A percentile compares a stretch with the other conserved stretches of the same genome.
phyloP scores from a whole-genome alignment of 257 asterid species.

The Ophiorrhiza pumila region DNA sequence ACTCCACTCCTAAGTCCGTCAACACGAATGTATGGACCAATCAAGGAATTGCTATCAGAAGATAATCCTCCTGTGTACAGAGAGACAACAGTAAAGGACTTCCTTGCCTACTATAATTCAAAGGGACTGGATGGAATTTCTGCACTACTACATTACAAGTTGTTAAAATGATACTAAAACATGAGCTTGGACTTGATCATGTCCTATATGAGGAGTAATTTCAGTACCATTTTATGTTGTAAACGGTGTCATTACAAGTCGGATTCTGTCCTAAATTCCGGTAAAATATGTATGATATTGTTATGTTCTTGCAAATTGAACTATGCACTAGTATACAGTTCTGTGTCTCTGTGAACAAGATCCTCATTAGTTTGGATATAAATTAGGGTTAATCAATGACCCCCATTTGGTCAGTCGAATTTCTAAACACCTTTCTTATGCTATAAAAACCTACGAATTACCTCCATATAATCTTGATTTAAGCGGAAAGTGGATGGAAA shows the following conservation, averaged over 20 bases:
- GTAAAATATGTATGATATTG: not conserved
- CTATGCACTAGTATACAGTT: too few species aligned
- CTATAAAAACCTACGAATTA: too few species aligned
- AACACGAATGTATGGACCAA: slow-evolving; percentile 37
- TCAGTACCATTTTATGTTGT: too few species aligned
- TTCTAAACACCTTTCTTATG: too few species aligned
- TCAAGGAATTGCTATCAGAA: slow-evolving; percentile 44
- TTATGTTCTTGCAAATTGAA: too few species aligned
- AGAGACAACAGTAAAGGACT: slow-evolving; percentile 34
- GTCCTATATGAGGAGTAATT: not conserved
- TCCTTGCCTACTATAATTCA: slow-evolving; percentile 15
- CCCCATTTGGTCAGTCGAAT: too few species aligned
- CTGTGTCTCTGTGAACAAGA: too few species aligned
- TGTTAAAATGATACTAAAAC: slow-evolving; percentile 2
- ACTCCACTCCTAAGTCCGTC: slow-evolving; percentile 19
- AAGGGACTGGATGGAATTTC: slow-evolving; percentile 38
- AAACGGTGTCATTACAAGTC: not conserved
- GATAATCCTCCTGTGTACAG: slow-evolving; percentile 40
- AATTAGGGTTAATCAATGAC: too few species aligned
- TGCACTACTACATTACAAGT: slow-evolving; percentile 36
- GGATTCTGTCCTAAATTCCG: not conserved
- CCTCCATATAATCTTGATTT: too few species aligned
- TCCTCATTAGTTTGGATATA: too few species aligned
- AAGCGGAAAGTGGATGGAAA: too few species aligned
- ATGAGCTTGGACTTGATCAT: not conserved